Evolutionary conservation across 371 early-diverging fungal genomes (phyloP), one percentile per base, ranked within the genome.

Genomic region (Mortierella sp.): DNA sequence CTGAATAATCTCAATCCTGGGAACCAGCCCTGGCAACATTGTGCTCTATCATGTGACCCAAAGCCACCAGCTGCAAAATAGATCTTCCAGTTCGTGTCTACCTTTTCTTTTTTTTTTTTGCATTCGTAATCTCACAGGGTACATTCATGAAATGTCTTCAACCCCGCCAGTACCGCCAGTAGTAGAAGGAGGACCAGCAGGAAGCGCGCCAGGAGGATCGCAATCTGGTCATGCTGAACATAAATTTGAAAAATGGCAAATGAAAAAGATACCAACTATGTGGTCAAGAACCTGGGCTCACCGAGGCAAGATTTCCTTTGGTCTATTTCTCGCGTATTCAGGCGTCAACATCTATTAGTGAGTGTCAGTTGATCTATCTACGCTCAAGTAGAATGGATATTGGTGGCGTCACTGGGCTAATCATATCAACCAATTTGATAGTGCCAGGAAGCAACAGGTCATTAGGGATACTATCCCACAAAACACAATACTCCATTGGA

Each of bases 401-500:
- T n/a, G n/a, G n/a, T n/a, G n/a, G 19, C 5, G 35, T 19, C 31
- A 35, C 8, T 22, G 34, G 40, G 42, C 42, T 42, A 47, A 58
- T 35, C 32, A 28, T 34, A 10, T 9, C 29, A 23, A 37, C 3
- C 2, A 49, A n/a, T 57, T 26, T 56, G n/a, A 17, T 65, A 82
- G 82, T 56, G 72, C 76, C 53, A 72, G 60, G 51, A 70, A 73
- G 35, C 67, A 43, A 6, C 77, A 82, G 67, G 47, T 70, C 64
- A 72, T 66, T 51, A 63, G 67, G 31, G 70, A 82, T 40, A 76
- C 76, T 28, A 77, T 82, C 49, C 72, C 73, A 28, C 82, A 77
- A 22, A 72, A 82, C 77, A 82, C 82, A 2, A 61, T 82, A 3
- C 71, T 82, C 19, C 82, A 82, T 37, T 82, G 82, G 82, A 65